Conservation (phyloP, 225 moss, liverwort and hornwort genomes). For the Anthoceros angustus region DNA sequence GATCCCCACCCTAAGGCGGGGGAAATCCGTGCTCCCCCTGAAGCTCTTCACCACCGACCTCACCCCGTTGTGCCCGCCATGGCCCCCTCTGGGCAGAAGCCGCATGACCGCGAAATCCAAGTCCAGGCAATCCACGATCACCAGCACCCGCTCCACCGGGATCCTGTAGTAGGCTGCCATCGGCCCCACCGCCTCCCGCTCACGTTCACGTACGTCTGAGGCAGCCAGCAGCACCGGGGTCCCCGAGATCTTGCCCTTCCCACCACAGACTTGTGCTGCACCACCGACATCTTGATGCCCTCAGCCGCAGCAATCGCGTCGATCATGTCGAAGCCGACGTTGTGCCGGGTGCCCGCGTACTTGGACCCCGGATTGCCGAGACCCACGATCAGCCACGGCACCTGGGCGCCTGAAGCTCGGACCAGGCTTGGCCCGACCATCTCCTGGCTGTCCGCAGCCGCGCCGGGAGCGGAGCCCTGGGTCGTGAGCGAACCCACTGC, state of each 20-base stretch:
- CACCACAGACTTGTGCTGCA: slow-evolving; percentile 82
- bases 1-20: slow-evolving; percentile 85
- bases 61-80: slow-evolving; percentile 98
- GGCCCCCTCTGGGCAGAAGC: slow-evolving; percentile 75
- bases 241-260: slow-evolving; percentile 80
- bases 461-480: background rate
- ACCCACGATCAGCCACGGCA: slow-evolving; percentile 89
- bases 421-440: background rate
- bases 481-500: background rate
- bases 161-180: slow-evolving; percentile 91
- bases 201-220: slow-evolving; percentile 96
- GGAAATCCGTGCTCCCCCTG: slow-evolving; percentile 39
- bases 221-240: slow-evolving; percentile 85
- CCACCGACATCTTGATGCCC: slow-evolving; percentile 64
- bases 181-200: slow-evolving; percentile 87
- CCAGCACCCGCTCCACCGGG: slow-evolving; percentile 59
- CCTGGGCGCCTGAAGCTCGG: slow-evolving; percentile 12
- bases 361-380: slow-evolving; percentile 92
- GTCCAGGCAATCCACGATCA: slow-evolving; percentile 89
- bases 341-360: slow-evolving; percentile 92
- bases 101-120: slow-evolving; percentile 76
- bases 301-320: slow-evolving; percentile 72
- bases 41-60: slow-evolving; percentile 67
- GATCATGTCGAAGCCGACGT: slow-evolving; percentile 96
- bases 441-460: background rate